Evolutionary conservation across 1,139 yeast genomes (phyloP).

Genomic region (Nadsonia commutata): DNA sequence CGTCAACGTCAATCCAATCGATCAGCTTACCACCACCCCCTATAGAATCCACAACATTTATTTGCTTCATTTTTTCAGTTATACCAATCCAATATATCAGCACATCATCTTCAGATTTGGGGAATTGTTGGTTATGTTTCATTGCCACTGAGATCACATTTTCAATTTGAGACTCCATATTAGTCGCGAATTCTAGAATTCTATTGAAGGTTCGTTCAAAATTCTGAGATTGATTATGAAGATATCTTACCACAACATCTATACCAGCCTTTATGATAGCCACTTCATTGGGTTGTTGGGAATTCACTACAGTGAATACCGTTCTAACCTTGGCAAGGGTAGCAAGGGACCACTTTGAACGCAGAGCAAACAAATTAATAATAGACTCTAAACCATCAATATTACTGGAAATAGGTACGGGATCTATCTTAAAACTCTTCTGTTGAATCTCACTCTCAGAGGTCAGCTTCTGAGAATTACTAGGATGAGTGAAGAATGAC

Average conservation of each 20-base stretch:
- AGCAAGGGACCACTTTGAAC: background rate
- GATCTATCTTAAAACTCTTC: background rate
- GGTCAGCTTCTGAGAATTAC: background rate
- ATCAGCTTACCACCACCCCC: background rate
- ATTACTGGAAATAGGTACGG: background rate
- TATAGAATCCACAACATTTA: background rate
- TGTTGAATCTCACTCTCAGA: background rate
- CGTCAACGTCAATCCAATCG: background rate
- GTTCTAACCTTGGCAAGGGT: background rate
- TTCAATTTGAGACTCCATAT: background rate
- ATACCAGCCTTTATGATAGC: background rate
- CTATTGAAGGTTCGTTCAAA: background rate
- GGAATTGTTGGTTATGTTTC: background rate
- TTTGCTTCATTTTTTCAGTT: background rate
- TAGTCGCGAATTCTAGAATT: background rate
- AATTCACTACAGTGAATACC: background rate
- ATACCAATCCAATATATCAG: background rate
- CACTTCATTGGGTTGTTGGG: background rate
- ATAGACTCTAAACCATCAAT: background rate
- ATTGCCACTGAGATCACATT: background rate
- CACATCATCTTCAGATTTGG: background rate
- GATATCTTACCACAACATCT: background rate
- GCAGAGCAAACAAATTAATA: background rate
- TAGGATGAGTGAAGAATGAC: background rate
- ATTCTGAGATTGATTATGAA: background rate